Evolutionary conservation across 768 basidiomycete species (phyloP).

Genomic region (Rhizopogon rudus): DNA sequence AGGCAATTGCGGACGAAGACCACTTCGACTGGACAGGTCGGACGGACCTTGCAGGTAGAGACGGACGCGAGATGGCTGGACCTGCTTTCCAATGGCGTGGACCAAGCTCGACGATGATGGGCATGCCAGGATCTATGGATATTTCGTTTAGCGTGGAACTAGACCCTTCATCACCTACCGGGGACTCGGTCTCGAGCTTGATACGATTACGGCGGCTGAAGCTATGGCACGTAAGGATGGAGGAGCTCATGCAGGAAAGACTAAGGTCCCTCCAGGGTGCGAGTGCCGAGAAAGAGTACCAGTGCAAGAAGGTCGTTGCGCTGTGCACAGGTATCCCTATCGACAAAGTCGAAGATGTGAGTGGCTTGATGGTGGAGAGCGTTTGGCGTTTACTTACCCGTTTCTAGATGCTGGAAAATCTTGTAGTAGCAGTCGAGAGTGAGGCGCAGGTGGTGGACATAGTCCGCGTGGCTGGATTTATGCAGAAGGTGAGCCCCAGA

Average conservation of each 20-base stretch:
- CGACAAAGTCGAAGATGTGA: slow-evolving; percentile 87
- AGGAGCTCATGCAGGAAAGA: slow-evolving; percentile 66
- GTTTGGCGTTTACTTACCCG: slow-evolving; percentile 20
- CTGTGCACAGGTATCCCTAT: slow-evolving; percentile 82
- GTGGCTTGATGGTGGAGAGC: slow-evolving; percentile 27
- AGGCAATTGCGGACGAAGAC: slow-evolving; percentile 74
- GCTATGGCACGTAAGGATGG: slow-evolving; percentile 79
- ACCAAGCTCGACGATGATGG: slow-evolving; percentile 58
- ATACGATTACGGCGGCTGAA: slow-evolving; percentile 72
- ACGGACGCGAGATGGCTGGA: slow-evolving; percentile 28
- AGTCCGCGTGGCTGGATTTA: slow-evolving; percentile 81
- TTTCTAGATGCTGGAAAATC: slow-evolving; percentile 73
- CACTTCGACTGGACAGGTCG: slow-evolving; percentile 89
- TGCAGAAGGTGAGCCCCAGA: slow-evolving; percentile 68
- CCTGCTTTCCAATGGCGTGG: slow-evolving; percentile 74
- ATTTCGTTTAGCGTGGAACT: slow-evolving; percentile 58
- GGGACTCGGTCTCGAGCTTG: slow-evolving; percentile 54
- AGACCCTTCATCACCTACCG: slow-evolving; percentile 65
- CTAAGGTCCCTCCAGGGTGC: slow-evolving; percentile 70
- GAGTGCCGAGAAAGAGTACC: slow-evolving; percentile 84
- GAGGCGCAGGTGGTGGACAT: slow-evolving; percentile 80
- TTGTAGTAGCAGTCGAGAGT: slow-evolving; percentile 85
- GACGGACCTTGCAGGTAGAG: slow-evolving; percentile 36
- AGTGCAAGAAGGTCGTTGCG: slow-evolving; percentile 89
- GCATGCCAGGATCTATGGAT: slow-evolving; percentile 60